Conservation (phyloP, 768 basidiomycete genomes). For the Sporobolomyces phaffii region DNA sequence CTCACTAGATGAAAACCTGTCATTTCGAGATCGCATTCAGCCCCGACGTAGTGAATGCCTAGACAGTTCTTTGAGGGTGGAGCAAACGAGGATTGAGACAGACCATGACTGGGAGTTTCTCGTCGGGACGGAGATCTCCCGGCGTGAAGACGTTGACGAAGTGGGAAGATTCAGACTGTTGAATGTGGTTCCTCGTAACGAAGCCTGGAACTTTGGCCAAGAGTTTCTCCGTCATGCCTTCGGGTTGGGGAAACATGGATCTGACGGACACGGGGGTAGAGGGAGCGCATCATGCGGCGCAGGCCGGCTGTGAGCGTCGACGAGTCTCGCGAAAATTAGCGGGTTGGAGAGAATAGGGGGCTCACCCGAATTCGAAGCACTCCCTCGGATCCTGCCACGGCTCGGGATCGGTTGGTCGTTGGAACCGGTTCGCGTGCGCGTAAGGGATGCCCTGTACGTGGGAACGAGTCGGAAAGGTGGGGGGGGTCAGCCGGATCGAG, state of each 20-base stretch:
- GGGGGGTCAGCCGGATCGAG: too few species aligned
- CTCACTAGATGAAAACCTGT: conserved; percentile 5
- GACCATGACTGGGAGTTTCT: conserved; percentile 50
- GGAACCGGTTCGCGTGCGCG: conserved; percentile 18
- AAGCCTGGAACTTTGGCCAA: conserved; percentile 20
- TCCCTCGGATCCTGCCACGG: background rate
- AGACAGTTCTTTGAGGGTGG: background rate
- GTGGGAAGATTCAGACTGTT: conserved; percentile 51
- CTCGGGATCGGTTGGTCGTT: background rate
- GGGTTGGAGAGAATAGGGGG: background rate
- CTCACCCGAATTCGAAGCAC: conserved; percentile 30
- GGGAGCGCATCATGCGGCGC: too few species aligned
- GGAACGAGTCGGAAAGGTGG: too few species aligned
- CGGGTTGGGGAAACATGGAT: conserved; percentile 25
- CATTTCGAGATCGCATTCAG: too few species aligned
- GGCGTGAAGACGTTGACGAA: conserved; percentile 53
- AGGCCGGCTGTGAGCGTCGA: too few species aligned
- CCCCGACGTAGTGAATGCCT: too few species aligned
- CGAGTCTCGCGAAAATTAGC: too few species aligned
- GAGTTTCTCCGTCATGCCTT: conserved; percentile 6
- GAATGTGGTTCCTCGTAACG: conserved; percentile 14
- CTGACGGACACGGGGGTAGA: background rate
- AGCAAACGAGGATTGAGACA: conserved; percentile 48
- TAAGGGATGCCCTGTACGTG: conserved; percentile 27
- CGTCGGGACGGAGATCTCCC: conserved; percentile 39